Evolutionary conservation across 495 filamentous ascomycete genomes (phyloP), one percentile per base, ranked within the genome.

Genomic region (Aspergillus bridgeri): DNA sequence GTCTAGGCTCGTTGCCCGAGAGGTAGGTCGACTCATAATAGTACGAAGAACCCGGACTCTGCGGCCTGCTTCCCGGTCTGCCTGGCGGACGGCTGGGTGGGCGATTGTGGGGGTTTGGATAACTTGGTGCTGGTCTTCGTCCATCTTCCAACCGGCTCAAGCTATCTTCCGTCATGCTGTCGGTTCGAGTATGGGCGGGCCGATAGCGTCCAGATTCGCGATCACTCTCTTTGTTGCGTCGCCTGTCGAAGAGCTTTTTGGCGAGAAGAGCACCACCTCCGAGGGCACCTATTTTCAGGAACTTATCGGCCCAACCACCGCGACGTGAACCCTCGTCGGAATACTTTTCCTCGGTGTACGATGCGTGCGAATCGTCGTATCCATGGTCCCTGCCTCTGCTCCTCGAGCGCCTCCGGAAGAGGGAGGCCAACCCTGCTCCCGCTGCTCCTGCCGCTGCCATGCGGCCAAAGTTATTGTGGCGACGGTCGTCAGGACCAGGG

Each of bases 251-350:
- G 56, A 86, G 79, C 42, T 75, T 86, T 63, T 84, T 87, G 11
- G 84, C 81, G 19, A 91, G 69, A 18, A 83, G 79, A 19, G 82
- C 83, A 42, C 81, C 88, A 22, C 88, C 91, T 11, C 86, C 69
- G 15, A 86, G 73, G 2, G 87, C 91, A 15, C 83, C 86, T 23
- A 84, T 80, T 54, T 83, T 85, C 8, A 92, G 63, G 0, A 94
- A 53, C 55, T 81, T 84, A 64, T 87, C 83, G 62, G 84, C 81
- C 71, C 86, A 82, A 13, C 85, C 83, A 11, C 82, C 80, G 42
- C 66, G 64, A 53, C 75, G 66, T 47, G 77, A 66, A 21, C 55
- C 61, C 46, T 78, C 76, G 44, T 77, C 81, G 0, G 82, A 81
- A 45, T 79, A 80, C 62, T 89, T 89, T 56, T 89, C 86, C 52